Evolutionary conservation across 208 protist genomes (phyloP).

Genomic region (Crithidia thermophila): DNA sequence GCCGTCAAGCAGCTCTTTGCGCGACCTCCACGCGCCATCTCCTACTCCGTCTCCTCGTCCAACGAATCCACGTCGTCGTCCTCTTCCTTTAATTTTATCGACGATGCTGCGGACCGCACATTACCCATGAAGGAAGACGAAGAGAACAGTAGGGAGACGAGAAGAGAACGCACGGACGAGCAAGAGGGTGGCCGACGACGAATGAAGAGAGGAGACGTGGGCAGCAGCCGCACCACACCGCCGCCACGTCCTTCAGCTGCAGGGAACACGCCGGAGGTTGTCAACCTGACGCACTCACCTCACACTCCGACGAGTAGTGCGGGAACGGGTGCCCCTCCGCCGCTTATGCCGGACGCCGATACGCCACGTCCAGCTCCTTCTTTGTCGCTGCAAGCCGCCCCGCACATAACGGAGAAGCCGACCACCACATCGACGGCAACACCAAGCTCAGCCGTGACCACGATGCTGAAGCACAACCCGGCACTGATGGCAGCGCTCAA

Average conservation of each 20-base stretch:
- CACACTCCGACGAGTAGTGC: no score
- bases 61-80: not conserved
- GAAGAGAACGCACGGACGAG: not conserved
- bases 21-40: not conserved
- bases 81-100: not conserved
- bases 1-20: constrained; percentile 9
- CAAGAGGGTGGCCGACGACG: not conserved
- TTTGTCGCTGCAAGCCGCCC: not conserved
- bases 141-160: not conserved
- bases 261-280: no score
- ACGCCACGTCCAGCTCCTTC: not conserved
- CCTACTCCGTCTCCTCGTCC: constrained; percentile 1
- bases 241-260: no score
- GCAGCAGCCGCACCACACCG: no score
- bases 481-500: no score
- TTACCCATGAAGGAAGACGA: constrained; percentile 4
- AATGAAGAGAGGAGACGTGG: no score
- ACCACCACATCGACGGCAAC: no score
- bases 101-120: not conserved
- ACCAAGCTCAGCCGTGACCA: no score
- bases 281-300: no score
- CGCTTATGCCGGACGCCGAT: no score
- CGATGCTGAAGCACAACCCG: no score
- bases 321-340: no score
- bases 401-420: not conserved